phyloP scores from a whole-genome alignment of 2,329 filamentous ascomycete genomes.

The Alternaria brassicae region DNA sequence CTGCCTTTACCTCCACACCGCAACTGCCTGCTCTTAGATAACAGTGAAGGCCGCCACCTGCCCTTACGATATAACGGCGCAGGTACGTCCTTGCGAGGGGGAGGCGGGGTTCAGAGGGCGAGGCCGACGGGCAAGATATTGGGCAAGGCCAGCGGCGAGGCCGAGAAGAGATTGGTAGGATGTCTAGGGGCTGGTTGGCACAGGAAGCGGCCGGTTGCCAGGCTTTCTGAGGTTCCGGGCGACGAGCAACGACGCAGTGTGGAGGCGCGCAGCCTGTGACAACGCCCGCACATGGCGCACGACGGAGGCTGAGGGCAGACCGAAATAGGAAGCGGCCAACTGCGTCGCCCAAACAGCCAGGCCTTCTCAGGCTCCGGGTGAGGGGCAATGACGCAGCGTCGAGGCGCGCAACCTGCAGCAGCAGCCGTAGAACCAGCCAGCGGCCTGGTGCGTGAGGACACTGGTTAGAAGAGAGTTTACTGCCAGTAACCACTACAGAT shows the following conservation, averaged over 20 bases:
- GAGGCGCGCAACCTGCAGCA: background rate
- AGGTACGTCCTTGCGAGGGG: too few species aligned
- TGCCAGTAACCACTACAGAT: too few species aligned
- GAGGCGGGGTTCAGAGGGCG: too few species aligned
- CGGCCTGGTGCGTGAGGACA: background rate
- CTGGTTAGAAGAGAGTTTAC: too few species aligned
- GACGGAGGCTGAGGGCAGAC: too few species aligned
- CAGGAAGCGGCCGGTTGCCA: background rate
- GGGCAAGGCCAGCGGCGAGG: background rate
- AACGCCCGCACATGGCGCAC: too few species aligned
- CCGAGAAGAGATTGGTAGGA: background rate
- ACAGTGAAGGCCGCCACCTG: too few species aligned
- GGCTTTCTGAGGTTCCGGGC: conserved; percentile 1
- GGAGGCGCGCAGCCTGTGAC: background rate
- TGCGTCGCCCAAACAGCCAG: conserved; percentile 1
- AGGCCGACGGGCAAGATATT: background rate
- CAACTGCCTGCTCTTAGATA: too few species aligned
- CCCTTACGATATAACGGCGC: too few species aligned
- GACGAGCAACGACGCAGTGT: background rate
- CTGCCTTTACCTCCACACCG: too few species aligned
- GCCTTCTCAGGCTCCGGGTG: conserved; percentile 2
- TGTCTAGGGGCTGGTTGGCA: too few species aligned
- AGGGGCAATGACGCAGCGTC: background rate
- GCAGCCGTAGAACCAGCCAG: background rate
- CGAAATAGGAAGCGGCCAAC: background rate